A percentile compares a stretch with the other conserved stretches of the same genome.
Conservation (phyloP, 192 early-diverging fungal species). For the Dimargaris cristalligena region DNA sequence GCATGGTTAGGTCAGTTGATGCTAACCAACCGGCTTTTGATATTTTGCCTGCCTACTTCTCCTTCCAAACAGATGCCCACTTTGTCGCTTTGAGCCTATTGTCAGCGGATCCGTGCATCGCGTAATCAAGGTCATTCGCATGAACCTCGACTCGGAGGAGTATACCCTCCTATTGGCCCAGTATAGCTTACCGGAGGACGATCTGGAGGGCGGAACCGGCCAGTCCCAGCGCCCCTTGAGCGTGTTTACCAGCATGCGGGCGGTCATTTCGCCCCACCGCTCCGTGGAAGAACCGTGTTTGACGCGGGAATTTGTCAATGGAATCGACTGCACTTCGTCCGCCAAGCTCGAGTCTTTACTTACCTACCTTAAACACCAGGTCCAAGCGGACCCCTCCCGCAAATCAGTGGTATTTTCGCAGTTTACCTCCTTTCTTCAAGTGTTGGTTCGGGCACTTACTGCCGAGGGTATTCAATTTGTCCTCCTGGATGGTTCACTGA, state of each 20-base stretch:
- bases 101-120: background rate
- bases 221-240: background rate
- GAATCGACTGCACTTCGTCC: background rate
- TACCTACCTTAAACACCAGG: background rate
- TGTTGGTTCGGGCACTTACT: slow-evolving; percentile 39
- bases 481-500: slow-evolving; percentile 68
- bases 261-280: background rate
- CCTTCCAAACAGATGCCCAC: slow-evolving; percentile 25
- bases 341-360: slow-evolving; percentile 6
- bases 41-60: too few species aligned
- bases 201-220: background rate
- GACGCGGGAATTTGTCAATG: background rate
- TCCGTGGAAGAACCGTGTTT: background rate
- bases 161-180: background rate
- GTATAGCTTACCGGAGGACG: background rate
- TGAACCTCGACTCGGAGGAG: slow-evolving; percentile 18
- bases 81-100: slow-evolving; percentile 32
- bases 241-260: background rate
- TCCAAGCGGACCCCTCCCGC: slow-evolving; percentile 17
- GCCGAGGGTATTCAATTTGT: slow-evolving; percentile 38
- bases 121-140: slow-evolving; percentile 18
- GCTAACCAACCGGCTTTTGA: too few species aligned
- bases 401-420: slow-evolving; percentile 92
- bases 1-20: too few species aligned
- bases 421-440: slow-evolving; percentile 70